Evolutionary conservation across 176 grass and related monocot species (phyloP).

Genomic region (Elaeis guineensis): DNA sequence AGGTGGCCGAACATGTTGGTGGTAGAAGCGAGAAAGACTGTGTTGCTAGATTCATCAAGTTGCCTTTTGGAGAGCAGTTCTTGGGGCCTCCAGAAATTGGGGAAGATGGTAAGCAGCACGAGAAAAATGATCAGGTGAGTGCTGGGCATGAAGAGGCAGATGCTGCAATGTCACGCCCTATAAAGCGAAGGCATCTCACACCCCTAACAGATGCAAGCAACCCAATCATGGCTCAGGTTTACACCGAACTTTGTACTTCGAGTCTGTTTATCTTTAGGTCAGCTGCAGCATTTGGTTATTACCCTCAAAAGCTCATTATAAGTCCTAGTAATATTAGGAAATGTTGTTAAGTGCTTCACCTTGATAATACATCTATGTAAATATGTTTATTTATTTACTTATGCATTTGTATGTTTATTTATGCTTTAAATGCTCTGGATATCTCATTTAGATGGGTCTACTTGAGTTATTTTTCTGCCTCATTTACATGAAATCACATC

Average conservation of each 20-base stretch:
- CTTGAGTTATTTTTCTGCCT: too few relatives aligned
- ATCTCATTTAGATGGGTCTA: too few relatives aligned
- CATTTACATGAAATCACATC: too few relatives aligned
- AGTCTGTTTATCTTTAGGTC: too few relatives aligned
- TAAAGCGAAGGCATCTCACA: constrained; percentile 52
- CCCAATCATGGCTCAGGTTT: constrained; percentile 93
- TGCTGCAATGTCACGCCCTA: not conserved
- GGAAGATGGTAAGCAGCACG: constrained; percentile 11
- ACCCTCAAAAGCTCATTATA: too few relatives aligned
- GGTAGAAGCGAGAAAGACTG: constrained; percentile 85
- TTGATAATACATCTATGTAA: too few relatives aligned
- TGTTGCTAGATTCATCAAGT: constrained; percentile 70
- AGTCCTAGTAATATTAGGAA: too few relatives aligned
- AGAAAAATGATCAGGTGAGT: constrained; percentile 25
- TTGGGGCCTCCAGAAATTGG: constrained; percentile 43
- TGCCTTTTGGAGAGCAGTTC: constrained; percentile 95
- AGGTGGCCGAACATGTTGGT: constrained; percentile 79
- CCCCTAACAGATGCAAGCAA: constrained; percentile 91
- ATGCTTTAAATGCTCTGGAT: too few relatives aligned
- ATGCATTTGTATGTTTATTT: too few relatives aligned
- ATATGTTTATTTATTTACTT: too few relatives aligned
- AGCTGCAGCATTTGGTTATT: too few relatives aligned
- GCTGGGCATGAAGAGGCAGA: constrained; percentile 33
- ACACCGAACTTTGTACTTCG: constrained; percentile 4
- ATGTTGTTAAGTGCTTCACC: too few relatives aligned